phyloP scores from a whole-genome alignment of 495 filamentous ascomycete genomes.

The Rostrohypoxylon terebratum region DNA sequence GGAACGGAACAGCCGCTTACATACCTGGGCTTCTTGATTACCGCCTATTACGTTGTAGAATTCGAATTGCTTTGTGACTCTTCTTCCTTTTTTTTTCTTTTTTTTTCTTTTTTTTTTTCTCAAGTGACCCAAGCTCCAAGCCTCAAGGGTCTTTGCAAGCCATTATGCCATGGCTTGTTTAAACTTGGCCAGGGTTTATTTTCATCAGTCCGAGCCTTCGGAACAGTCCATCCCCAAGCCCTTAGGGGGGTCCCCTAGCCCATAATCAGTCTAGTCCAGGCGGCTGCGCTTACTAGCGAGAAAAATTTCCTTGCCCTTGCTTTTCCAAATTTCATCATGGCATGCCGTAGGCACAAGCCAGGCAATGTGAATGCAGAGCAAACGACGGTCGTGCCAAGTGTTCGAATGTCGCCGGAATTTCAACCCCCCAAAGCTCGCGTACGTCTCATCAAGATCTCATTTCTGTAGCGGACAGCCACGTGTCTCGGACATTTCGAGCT shows the following conservation, averaged over 20 bases:
- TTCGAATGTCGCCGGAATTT: conserved; percentile 9
- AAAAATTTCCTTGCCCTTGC: background rate
- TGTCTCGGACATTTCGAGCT: conserved; percentile 40
- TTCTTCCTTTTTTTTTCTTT: conserved; percentile 4
- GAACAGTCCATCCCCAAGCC: conserved; percentile 17
- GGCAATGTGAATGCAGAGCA: conserved; percentile 1
- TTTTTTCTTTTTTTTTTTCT: conserved; percentile 5
- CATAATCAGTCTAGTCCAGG: conserved; percentile 22
- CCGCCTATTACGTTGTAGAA: background rate
- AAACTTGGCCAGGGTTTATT: background rate
- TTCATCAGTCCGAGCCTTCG: conserved; percentile 27
- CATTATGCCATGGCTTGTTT: conserved; percentile 21
- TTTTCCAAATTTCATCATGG: background rate
- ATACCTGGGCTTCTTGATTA: background rate
- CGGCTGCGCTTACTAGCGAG: background rate
- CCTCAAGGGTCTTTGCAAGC: background rate
- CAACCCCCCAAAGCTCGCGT: background rate
- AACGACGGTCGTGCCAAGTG: conserved; percentile 36
- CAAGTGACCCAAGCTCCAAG: background rate
- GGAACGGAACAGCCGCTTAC: conserved; percentile 19
- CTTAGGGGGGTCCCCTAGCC: conserved; percentile 12
- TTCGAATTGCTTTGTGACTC: background rate
- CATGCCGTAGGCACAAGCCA: background rate
- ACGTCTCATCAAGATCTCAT: conserved; percentile 25
- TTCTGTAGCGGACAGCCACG: conserved; percentile 37